Evolutionary conservation across 768 basidiomycete species (phyloP).

Genomic region (Suillus americanus): DNA sequence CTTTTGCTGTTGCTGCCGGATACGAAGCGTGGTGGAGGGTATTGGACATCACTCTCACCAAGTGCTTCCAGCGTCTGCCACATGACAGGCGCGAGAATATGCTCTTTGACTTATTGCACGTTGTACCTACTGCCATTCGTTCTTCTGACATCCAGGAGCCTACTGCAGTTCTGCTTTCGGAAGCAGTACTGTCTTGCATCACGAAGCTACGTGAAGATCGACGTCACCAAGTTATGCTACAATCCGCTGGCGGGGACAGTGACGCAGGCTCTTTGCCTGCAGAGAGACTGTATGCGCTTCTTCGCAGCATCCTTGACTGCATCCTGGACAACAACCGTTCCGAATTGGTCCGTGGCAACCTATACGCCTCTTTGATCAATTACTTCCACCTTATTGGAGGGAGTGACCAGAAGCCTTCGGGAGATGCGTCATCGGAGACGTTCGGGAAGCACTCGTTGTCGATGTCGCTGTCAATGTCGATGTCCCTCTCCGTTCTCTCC

Average conservation of each 20-base stretch:
- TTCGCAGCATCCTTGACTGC: slow-evolving; percentile 73
- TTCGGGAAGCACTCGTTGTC: slow-evolving; percentile 28
- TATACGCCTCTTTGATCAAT: slow-evolving; percentile 91
- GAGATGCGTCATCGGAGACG: slow-evolving; percentile 16
- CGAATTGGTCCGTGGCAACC: slow-evolving; percentile 88
- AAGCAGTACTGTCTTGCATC: slow-evolving; percentile 76
- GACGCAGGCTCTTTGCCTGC: slow-evolving; percentile 72
- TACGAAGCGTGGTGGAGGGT: slow-evolving; percentile 85
- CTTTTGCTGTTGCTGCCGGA: slow-evolving; percentile 64
- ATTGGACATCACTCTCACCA: slow-evolving; percentile 81
- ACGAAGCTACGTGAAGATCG: slow-evolving; percentile 88
- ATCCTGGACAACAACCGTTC: slow-evolving; percentile 74
- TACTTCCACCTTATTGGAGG: slow-evolving; percentile 69
- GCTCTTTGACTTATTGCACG: slow-evolving; percentile 86
- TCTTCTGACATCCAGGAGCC: slow-evolving; percentile 65
- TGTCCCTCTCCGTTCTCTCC: slow-evolving; percentile 37
- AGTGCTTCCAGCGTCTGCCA: slow-evolving; percentile 82
- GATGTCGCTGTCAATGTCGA: slow-evolving; percentile 25
- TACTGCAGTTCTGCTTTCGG: slow-evolving; percentile 81
- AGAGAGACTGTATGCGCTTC: slow-evolving; percentile 73
- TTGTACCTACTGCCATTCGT: slow-evolving; percentile 69
- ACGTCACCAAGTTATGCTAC: slow-evolving; percentile 65
- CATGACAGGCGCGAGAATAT: slow-evolving; percentile 84
- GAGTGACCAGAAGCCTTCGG: slow-evolving; percentile 16
- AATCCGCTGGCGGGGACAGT: slow-evolving; percentile 61